These are phyloP conservation scores for Ogataea glucozyma DNA, from an alignment of 805 yeast genomes.

Conservation along the genomic window DNA sequence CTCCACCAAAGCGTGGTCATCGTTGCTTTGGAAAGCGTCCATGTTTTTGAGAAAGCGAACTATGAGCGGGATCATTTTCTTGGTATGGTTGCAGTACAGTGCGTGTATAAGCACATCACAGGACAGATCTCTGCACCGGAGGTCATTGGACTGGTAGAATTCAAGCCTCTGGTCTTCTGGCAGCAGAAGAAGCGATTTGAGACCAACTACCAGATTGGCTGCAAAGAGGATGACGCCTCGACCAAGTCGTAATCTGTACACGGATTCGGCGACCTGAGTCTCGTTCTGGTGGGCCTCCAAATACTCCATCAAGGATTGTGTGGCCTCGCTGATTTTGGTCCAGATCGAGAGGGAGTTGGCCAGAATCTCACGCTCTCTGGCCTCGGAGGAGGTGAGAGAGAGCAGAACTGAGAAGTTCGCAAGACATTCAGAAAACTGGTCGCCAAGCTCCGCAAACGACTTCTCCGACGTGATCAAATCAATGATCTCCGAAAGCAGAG, in stretches of 20 bases:
- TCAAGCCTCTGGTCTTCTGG: conserved; percentile 12
- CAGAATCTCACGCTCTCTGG: conserved; percentile 17
- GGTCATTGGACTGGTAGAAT: conserved; percentile 13
- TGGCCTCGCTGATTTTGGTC: conserved; percentile 20
- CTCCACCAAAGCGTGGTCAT: background rate
- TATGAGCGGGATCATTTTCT: conserved; percentile 16
- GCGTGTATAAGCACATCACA: conserved; percentile 13
- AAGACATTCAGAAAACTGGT: conserved; percentile 15
- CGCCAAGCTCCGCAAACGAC: background rate
- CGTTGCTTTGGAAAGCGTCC: background rate
- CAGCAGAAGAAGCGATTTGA: conserved; percentile 12
- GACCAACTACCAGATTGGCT: conserved; percentile 27
- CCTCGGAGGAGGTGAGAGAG: conserved; percentile 16
- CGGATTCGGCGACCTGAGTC: conserved; percentile 2
- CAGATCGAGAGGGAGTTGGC: conserved; percentile 26
- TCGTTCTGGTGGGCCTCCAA: conserved; percentile 1
- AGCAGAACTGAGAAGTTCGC: conserved; percentile 16
- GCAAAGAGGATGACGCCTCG: conserved; percentile 28
- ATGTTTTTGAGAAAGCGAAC: conserved; percentile 9
- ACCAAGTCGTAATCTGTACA: conserved; percentile 18
- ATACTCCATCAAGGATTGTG: conserved; percentile 6
- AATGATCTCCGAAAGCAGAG: conserved; percentile 19
- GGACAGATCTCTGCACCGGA: conserved; percentile 16
- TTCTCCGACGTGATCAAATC: conserved; percentile 8
- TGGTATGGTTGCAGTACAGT: conserved; percentile 19